These are phyloP conservation scores for Pugionium dolabratum DNA, from an alignment of 345 rosid genomes.

Conservation along the genomic window DNA sequence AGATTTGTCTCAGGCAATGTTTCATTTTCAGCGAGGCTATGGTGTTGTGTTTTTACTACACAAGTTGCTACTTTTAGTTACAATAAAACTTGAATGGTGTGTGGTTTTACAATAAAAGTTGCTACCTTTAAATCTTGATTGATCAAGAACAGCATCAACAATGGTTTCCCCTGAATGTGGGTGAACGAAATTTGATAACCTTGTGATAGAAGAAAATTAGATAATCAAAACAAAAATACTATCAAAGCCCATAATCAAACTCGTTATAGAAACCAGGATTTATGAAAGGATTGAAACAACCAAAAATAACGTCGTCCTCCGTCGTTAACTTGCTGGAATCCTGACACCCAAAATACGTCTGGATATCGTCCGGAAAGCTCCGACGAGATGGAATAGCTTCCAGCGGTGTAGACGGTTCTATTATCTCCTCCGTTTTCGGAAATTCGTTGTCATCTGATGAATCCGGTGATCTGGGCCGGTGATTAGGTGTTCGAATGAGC, in stretches of 20 bases:
- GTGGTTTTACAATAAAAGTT: conserved; percentile 23
- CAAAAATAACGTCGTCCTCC: conserved; percentile 57
- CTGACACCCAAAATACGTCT: conserved; percentile 50
- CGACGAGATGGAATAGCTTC: conserved; percentile 45
- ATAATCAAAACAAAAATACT: neutral
- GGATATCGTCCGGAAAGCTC: conserved; percentile 51
- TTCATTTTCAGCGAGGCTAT: conserved; percentile 6
- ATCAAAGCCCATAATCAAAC: conserved; percentile 39
- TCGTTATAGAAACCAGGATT: conserved; percentile 57
- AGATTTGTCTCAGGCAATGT: conserved; percentile 18
- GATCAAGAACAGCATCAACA: neutral
- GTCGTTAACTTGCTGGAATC: conserved; percentile 50
- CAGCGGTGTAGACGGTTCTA: conserved; percentile 47
- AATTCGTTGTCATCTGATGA: conserved; percentile 21
- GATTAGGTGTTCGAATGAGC: neutral
- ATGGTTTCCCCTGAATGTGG: too few relatives aligned
- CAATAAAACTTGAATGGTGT: neutral
- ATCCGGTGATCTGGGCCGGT: neutral
- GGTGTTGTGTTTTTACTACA: conserved; percentile 7
- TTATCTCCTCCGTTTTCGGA: conserved; percentile 66
- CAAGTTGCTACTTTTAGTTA: conserved; percentile 13
- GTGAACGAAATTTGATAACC: neutral
- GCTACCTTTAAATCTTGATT: neutral
- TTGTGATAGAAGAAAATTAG: too few relatives aligned
- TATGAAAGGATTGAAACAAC: conserved; percentile 53